Base-by-base conservation (phyloP, 257 asterid species). In the Jacaranda copaia region DNA sequence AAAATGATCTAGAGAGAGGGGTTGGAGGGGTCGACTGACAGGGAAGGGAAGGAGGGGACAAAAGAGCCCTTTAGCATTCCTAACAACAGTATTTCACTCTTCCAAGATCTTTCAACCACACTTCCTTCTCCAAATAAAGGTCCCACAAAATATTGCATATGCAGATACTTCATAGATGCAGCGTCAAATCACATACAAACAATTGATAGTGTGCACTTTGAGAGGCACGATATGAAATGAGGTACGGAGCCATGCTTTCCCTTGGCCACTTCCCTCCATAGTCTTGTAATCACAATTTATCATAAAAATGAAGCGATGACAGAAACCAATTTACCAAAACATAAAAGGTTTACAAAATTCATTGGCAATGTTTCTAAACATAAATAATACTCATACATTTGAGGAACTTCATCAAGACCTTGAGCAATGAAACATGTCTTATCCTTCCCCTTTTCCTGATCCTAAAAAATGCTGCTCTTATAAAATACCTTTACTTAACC, bases 271-370 rank as follows among this genome's bases (percentile, higher is more conserved):
- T 42, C 46, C 32, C 46, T 42, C 46, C 46, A 42, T 8, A 42
- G 46, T 42, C 5, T 8, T 5, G 8, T 8, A 42, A 4, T 8
- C n/a, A 46, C 53, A 46, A 70, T 14, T 49, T 12, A 20, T 71
- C 60, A 45, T 25, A 25, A 59, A 68, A 58, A 71, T 66, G 73
- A 13, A 49, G 73, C 42, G 35, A 68, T 55, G 36, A 43, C 11
- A 19, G 49, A 77, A 56, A 52, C 46, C 40, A 63, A 63, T 53
- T 35, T 45, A 76, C 60, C 20, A 61, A 11, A 8, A 68, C 69
- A 66, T 11, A 42, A 20, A 71, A 48, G 14, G 68, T 63, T 38
- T 14, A 61, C 25, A 9, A 62, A 52, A 36, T 51, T 73, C 51
- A 25, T 46, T 46, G 4, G 14, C 51, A 48, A 14, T 43, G 61